Base-by-base conservation (phyloP, 108 stramenopile species). In the Nitzschia palea region DNA sequence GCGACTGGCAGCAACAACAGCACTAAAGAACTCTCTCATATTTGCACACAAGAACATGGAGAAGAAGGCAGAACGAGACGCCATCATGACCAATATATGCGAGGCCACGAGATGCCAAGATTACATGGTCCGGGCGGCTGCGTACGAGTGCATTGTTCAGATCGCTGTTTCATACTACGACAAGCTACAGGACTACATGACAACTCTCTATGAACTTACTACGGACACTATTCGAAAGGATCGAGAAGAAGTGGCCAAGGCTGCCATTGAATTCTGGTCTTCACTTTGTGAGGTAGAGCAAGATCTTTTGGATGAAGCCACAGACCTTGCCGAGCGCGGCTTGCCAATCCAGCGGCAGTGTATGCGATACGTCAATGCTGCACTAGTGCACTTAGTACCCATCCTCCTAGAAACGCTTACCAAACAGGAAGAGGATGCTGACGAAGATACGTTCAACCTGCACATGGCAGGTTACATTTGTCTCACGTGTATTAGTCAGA, bases 181-280 rank as follows among this genome's bases (percentile, higher is more conserved):
- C 33, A 87, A 94, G 44, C 70, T 98, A 50, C 82, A 80, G 60
- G 88, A 78, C 12, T 98, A 97, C 86, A 96, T 97, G 87, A 79
- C 90, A 28, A 85, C 84, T 0, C 45, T 98, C n/a, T 97, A 91
- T 68, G 72, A 97, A 73, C 78, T 98, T 34, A 97, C 96, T 0
- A 82, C 93, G 55, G 55, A 74, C 43, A 91, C 93, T 14, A 96
- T 97, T 70, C 55, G 86, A 23, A 40, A 57, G 20, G 82, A 79
- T 70, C 90, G 89, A 44, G 91, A 93, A 52, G 95, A 94, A 72
- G 93, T 94, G 51, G 92, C 95, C 20, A 85, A 81, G 37, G 71
- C 87, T 44, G 96, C 96, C 1, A 93, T 98, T 61, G 98, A 98
- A 70, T 97, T 98, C 65, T 98, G 98, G 98, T 80, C 76, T 31